These are phyloP conservation scores for Tritrichomonas foetus DNA, from an alignment of 208 protist genomes.

Conservation along the genomic window DNA sequence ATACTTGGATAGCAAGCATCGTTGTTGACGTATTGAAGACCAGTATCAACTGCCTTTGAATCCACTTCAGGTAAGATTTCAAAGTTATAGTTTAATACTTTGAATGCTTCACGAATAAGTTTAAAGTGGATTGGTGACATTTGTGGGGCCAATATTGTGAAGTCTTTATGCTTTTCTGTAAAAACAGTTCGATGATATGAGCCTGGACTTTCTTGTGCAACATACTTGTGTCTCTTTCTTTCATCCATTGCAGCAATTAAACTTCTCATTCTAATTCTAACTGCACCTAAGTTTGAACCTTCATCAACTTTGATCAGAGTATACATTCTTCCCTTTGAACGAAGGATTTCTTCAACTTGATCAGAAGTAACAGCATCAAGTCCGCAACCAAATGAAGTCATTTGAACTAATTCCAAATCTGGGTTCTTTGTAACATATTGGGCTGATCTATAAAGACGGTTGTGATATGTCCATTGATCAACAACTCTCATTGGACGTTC, in stretches of 20 bases:
- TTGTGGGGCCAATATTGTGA: neutral
- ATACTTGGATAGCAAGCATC: neutral
- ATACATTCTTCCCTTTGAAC: neutral
- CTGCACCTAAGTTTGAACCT: neutral
- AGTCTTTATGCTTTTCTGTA: neutral
- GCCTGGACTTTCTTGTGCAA: neutral
- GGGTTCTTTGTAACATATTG: neutral
- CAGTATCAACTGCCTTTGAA: neutral
- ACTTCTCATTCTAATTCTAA: neutral
- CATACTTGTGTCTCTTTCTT: neutral
- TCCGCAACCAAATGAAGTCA: neutral
- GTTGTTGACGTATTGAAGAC: neutral
- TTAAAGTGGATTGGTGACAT: neutral
- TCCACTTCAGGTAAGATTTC: neutral
- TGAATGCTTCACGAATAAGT: neutral
- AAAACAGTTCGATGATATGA: neutral
- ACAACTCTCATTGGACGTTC: neutral
- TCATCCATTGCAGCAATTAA: neutral
- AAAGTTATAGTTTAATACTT: neutral
- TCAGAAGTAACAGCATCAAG: neutral
- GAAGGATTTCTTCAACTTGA: neutral
- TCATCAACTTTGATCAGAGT: conserved; percentile 12
- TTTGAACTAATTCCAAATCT: neutral
- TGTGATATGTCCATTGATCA: conserved; percentile 1
- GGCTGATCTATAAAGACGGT: neutral